Conservation (phyloP, 495 filamentous ascomycete species). For the Aspergillus cristatus region DNA sequence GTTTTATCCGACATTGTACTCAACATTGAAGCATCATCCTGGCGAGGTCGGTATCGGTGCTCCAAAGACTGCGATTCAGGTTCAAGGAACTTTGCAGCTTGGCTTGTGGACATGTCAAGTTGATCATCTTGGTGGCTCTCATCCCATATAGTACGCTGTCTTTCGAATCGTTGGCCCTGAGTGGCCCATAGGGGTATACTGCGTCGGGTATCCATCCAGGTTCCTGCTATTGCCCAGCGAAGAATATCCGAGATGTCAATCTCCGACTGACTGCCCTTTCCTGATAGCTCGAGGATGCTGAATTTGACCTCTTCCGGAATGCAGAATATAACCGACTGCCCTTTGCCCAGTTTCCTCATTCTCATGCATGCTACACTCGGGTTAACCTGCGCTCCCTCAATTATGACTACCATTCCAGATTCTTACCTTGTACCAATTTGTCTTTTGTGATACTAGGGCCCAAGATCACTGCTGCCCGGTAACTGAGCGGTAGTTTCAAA, state of each 20-base stretch:
- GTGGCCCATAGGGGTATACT: slow-evolving; percentile 50
- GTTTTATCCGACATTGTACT: slow-evolving; percentile 1
- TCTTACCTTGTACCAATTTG: slow-evolving; percentile 61
- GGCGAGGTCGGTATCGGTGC: slow-evolving; percentile 25
- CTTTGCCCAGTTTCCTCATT: slow-evolving; percentile 51
- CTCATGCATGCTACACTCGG: slow-evolving; percentile 50
- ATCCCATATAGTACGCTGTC: slow-evolving; percentile 15
- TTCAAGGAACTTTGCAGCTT: slow-evolving; percentile 39
- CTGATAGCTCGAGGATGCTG: slow-evolving; percentile 36
- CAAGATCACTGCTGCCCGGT: slow-evolving; percentile 60
- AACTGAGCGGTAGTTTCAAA: slow-evolving; percentile 50
- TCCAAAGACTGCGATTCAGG: slow-evolving; percentile 36
- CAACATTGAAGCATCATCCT: background rate
- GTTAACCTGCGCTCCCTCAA: background rate
- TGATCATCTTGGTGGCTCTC: background rate
- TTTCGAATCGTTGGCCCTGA: slow-evolving; percentile 45
- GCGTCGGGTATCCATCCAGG: slow-evolving; percentile 36
- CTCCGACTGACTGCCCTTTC: background rate
- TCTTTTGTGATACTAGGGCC: slow-evolving; percentile 64
- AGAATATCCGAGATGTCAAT: slow-evolving; percentile 44
- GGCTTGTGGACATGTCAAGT: slow-evolving; percentile 5
- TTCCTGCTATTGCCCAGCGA: slow-evolving; percentile 50
- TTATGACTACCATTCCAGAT: too few relatives aligned
- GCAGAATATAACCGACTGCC: slow-evolving; percentile 54
- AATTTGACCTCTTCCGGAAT: slow-evolving; percentile 41